These are phyloP conservation scores for Geotrichum candidum DNA, from an alignment of 1,139 yeast genomes.

Conservation along the genomic window DNA sequence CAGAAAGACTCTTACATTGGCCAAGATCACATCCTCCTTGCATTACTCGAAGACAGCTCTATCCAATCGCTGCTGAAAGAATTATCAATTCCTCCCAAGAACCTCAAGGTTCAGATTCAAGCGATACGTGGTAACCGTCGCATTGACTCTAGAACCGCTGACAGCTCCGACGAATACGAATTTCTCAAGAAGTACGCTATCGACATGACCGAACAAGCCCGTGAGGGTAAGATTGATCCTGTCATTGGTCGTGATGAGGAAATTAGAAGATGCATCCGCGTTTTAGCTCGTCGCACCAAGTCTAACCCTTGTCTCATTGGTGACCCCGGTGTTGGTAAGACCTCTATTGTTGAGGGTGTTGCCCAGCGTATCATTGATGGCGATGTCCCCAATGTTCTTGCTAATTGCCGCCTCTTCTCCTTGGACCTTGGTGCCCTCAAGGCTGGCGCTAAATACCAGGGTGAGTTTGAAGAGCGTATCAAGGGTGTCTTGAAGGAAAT, in stretches of 20 bases:
- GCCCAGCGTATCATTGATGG: constrained; percentile 95
- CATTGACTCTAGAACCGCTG: constrained; percentile 92
- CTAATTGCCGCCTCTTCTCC: constrained; percentile 74
- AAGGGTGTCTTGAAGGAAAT: constrained; percentile 94
- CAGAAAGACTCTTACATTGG: constrained; percentile 91
- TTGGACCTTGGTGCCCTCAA: constrained; percentile 92
- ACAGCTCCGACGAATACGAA: constrained; percentile 77
- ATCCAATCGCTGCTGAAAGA: constrained; percentile 73
- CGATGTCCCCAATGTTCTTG: constrained; percentile 86
- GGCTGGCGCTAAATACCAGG: constrained; percentile 98
- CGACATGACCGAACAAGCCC: constrained; percentile 88
- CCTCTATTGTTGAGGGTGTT: constrained; percentile 96
- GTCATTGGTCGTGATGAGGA: constrained; percentile 99
- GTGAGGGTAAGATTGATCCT: constrained; percentile 93
- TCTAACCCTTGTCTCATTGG: constrained; percentile 95
- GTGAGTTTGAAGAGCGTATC: constrained; percentile 96
- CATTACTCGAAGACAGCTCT: constrained; percentile 71
- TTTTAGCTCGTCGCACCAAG: constrained; percentile 89
- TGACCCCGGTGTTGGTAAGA: constrained; percentile 99
- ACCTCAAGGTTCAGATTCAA: constrained; percentile 72
- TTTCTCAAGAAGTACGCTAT: constrained; percentile 83
- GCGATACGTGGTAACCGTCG: constrained; percentile 85
- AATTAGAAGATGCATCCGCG: constrained; percentile 89
- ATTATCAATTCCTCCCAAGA: constrained; percentile 59
- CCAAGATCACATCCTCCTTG: constrained; percentile 86